These are phyloP conservation scores for Cyclocybe aegerita DNA, from an alignment of 768 basidiomycete genomes.

Conservation along the genomic window DNA sequence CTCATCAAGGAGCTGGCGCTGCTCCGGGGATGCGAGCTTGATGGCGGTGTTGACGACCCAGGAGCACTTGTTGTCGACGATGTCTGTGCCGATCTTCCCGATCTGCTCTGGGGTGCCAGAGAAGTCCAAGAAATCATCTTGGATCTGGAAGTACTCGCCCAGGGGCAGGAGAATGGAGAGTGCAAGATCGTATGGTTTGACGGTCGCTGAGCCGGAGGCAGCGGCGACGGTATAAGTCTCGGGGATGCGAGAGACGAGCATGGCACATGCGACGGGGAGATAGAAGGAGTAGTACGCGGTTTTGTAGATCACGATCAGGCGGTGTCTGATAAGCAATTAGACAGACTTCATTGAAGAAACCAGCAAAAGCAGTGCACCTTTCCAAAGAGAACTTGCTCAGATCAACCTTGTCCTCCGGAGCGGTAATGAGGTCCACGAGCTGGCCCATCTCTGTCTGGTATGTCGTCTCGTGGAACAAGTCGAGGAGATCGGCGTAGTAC, in stretches of 20 bases:
- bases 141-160: constrained; percentile 98
- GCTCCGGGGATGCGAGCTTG: constrained; percentile 48
- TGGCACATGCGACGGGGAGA: constrained; percentile 93
- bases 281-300: constrained; percentile 99
- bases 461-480: constrained; percentile 87
- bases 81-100: constrained; percentile 97
- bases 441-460: constrained; percentile 97
- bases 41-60: constrained; percentile 95
- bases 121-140: constrained; percentile 97
- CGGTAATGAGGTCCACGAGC: constrained; percentile 93
- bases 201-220: constrained; percentile 10
- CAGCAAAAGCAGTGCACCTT: constrained; percentile 46
- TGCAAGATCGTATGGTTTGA: constrained; percentile 50
- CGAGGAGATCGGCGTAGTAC: constrained; percentile 88
- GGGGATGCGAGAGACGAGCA: constrained; percentile 74
- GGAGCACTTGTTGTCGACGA: constrained; percentile 97
- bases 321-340: constrained; percentile 56
- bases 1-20: constrained; percentile 57
- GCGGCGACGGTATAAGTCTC: constrained; percentile 35
- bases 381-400: constrained; percentile 84
- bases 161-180: constrained; percentile 83
- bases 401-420: constrained; percentile 88
- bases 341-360: not conserved
- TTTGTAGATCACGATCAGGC: constrained; percentile 94
- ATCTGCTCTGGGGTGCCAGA: constrained; percentile 87